These are phyloP conservation scores for Pichia ethanolica DNA, from an alignment of 805 yeast species.

Conservation along the genomic window DNA sequence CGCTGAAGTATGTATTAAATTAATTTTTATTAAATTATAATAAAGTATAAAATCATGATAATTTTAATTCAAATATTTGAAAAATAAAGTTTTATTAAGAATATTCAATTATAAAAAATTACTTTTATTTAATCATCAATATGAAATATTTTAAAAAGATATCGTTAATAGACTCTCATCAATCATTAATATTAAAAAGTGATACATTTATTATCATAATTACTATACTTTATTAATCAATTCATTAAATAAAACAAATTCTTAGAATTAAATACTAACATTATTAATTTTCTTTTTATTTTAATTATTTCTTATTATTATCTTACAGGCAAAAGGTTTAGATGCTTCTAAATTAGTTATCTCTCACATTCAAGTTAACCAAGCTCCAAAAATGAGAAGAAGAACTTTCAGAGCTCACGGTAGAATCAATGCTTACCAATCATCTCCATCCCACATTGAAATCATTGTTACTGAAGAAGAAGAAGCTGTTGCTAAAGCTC, in stretches of 20 bases:
- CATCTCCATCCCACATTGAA: constrained; percentile 98
- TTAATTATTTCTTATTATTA: constrained; percentile 6
- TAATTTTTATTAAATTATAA: not conserved
- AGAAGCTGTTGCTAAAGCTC: constrained; percentile 89
- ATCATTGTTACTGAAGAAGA: constrained; percentile 91
- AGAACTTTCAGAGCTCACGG: constrained; percentile 99
- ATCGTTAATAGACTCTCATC: too few species aligned
- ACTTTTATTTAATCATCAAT: too few species aligned
- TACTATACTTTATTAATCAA: too few species aligned
- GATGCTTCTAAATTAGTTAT: constrained; percentile 89
- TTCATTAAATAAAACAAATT: too few species aligned
- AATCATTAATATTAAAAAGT: too few species aligned
- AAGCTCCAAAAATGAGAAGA: constrained; percentile 99
- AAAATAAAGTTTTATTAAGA: too few species aligned
- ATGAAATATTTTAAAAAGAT: too few species aligned
- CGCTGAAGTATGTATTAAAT: constrained; percentile 64
- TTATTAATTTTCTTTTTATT: constrained; percentile 1
- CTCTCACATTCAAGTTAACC: constrained; percentile 99
- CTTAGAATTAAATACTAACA: constrained; percentile 13
- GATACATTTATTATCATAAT: too few species aligned
- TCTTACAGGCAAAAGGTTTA: constrained; percentile 78
- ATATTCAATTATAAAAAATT: too few species aligned
- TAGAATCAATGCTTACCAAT: constrained; percentile 99
- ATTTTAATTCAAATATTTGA: too few species aligned
- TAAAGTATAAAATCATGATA: too few species aligned